Percentiles rank a stretch among this genome's conserved stretches.
These are phyloP conservation scores for Leishmania tarentolae DNA, from an alignment of 208 protist species.

Conservation along the genomic window DNA sequence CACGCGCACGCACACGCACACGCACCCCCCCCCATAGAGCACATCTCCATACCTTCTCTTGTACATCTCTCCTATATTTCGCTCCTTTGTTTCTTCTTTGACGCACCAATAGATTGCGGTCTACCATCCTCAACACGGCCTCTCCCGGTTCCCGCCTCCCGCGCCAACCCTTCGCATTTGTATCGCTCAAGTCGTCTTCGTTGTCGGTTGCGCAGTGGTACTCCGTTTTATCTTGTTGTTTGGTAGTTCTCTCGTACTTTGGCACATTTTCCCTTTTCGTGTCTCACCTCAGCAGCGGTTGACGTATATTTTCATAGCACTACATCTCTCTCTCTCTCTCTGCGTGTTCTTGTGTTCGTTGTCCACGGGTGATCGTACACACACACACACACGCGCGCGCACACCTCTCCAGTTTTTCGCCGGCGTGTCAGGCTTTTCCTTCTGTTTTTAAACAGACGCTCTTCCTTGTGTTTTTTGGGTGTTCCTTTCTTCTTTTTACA, in stretches of 20 bases:
- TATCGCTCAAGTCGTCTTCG: background rate
- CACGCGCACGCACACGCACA: background rate
- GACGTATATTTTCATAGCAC: background rate
- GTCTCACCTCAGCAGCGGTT: no score
- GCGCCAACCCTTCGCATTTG: no score
- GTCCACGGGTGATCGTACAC: background rate
- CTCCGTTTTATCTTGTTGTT: background rate
- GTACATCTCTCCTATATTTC: background rate
- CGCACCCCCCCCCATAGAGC: background rate
- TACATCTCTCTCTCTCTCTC: background rate
- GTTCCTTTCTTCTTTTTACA: background rate
- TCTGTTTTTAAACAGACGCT: conserved; percentile 26
- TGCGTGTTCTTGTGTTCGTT: background rate
- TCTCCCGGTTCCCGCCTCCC: background rate
- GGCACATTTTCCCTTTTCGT: background rate
- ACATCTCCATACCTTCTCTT: background rate
- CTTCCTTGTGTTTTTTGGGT: conserved; percentile 3
- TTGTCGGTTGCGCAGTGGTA: background rate
- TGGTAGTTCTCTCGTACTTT: background rate
- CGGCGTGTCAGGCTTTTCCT: background rate
- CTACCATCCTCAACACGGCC: background rate
- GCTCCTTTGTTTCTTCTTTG: no score
- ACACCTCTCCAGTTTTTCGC: background rate
- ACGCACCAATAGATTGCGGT: background rate
- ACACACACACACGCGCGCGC: background rate